Evolutionary conservation across 768 basidiomycete genomes (phyloP), one percentile per base, ranked within the genome.

Genomic region (Imleria badia): DNA sequence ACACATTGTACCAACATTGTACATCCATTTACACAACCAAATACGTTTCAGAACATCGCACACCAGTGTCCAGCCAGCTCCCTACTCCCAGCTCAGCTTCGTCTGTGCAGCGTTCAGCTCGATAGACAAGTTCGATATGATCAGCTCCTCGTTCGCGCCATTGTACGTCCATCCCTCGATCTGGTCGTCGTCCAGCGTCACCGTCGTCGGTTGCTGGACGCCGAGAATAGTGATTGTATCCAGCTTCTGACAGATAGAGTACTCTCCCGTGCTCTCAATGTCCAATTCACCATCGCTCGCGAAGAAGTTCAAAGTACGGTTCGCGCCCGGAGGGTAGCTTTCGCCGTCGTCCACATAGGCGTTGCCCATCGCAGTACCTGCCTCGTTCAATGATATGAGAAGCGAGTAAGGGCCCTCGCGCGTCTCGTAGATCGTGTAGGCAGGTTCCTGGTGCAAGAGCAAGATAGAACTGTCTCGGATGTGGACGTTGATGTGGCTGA

Each of bases 401-500:
- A 91, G 73, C 11, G 80, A 75, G 67, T 81, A 90, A 0, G 85
- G 82, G 0, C 81, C 80, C 40, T 78, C 69, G 5, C 79, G 77
- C 1, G 88, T 89, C 66, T 87, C 86, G 49, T 79, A 76, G 58
- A 82, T 78, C 1, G 87, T 91, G 67, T 89, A 89, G 1, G 70
- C 83, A 10, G 89, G 86, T 48, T 75, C 56, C 11, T 79, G 71
- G 63, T 91, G 82, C 38, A 89, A 66, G 19, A 91, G 78, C 12
- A 91, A 66, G 30, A 82, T 82, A 17, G 85, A 77, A 23, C 84
- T 82, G 52, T 84, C 82, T n/a, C 89, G 81, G 53, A 91, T 68
- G 64, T 90, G 87, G 23, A 90, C 84, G 55, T 85, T 85, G 69
- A 91, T 90, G 63, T 89, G 84, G 17, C 84, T 78, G 3, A 91